A percentile compares a stretch with the other conserved stretches of the same genome.
phyloP scores from a whole-genome alignment of 1,139 yeast genomes.

The Citeromyces hawaiiensis region DNA sequence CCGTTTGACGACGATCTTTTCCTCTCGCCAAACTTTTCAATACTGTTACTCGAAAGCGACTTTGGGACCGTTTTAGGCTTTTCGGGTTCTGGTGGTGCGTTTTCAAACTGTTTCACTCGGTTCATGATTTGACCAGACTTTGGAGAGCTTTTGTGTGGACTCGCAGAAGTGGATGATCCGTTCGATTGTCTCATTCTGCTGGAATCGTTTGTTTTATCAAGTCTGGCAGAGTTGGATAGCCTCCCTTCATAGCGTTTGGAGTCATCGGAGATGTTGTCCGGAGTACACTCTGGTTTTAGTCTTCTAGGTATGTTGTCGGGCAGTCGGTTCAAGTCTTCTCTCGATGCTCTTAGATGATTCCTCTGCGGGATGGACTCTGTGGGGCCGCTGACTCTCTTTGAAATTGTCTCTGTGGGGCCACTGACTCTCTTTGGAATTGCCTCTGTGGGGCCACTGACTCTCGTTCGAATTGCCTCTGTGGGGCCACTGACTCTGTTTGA shows the following conservation, averaged over 20 bases:
- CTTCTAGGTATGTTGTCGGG: neutral
- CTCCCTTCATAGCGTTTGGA: neutral
- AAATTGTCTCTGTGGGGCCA: too few species aligned
- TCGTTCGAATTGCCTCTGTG: neutral
- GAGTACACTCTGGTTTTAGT: neutral
- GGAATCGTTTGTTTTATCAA: neutral
- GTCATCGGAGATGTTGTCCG: neutral
- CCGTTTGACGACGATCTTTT: constrained; percentile 9
- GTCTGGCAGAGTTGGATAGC: neutral
- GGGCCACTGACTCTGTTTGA: neutral
- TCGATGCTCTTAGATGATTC: neutral
- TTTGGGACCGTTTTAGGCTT: neutral
- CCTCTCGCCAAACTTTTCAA: constrained; percentile 18
- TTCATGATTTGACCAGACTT: constrained; percentile 13
- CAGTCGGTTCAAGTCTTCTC: neutral
- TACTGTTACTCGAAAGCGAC: constrained; percentile 8
- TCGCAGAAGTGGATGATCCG: neutral
- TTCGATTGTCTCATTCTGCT: neutral
- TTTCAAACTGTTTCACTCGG: constrained; percentile 16
- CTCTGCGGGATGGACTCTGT: neutral
- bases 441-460: neutral
- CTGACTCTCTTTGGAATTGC: neutral
- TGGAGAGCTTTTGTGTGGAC: constrained; percentile 7
- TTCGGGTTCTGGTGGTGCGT: neutral
- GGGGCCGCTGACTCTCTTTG: neutral